Evolutionary conservation across 2,329 filamentous ascomycete genomes (phyloP), one percentile per base, ranked within the genome.

Genomic region (Aspergillus hortae): DNA sequence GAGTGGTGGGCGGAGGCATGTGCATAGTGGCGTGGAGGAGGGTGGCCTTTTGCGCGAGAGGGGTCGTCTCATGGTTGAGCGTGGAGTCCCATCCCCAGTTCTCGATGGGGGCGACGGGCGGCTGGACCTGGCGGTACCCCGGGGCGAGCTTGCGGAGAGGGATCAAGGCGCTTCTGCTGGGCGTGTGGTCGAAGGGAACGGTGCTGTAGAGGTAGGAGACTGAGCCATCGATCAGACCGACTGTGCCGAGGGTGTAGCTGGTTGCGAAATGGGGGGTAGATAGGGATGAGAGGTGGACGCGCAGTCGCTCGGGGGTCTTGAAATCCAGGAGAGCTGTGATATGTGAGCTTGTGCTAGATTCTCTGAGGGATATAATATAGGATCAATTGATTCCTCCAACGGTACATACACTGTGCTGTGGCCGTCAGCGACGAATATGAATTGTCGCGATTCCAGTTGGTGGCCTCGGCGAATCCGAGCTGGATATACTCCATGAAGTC

Each of bases 401-500:
- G 6, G n/a, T 35, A 61, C 73, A 58, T 77, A 89, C 88, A 89
- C 77, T 90, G 84, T 44, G 90, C 85, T 4, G 90, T 95, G 52
- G 87, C 85, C 62, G 91, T 96, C 65, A 96, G 78, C 59, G 87
- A 84, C 61, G 89, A 86, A 75, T 96, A 96, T 55, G 89, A 94
- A 73, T 95, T 96, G 77, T 96, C 90, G 66, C 85, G 81, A 68
- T 92, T 89, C 92, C 92, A 96, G 70, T 87, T 83, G 43, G 91
- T 92, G 51, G 88, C 87, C 69, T 88, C 81, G 71, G 90, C 89
- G 76, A 96, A 96, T 65, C 90, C 89, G 75, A 88, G 83, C 75
- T 95, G 90, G 77, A 96, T 87, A 78, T 95, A 92, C 75, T 95
- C 91, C 90, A 96, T 95, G 78, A 96, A 96, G 75, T 92, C 88